Evolutionary conservation across 345 rosid species (phyloP).

Genomic region (Salix udensis): DNA sequence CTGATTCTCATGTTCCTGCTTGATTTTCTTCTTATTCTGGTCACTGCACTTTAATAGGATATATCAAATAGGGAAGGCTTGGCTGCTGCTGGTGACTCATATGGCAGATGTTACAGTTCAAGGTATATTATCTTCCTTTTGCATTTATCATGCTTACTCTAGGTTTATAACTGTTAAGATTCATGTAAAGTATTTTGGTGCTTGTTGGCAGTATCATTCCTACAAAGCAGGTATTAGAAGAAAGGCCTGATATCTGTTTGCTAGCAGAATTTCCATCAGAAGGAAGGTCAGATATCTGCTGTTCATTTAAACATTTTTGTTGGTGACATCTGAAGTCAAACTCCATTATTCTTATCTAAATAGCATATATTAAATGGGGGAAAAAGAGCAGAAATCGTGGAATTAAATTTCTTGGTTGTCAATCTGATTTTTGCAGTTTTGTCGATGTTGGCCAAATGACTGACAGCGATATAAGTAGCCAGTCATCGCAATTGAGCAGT

Average conservation of each 20-base stretch:
- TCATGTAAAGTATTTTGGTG: slow-evolving; percentile 7
- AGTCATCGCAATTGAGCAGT: slow-evolving; percentile 40
- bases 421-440: slow-evolving; percentile 49
- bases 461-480: slow-evolving; percentile 50
- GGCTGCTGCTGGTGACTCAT: slow-evolving; percentile 57
- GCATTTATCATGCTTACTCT: slow-evolving; percentile 3
- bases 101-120: slow-evolving; percentile 46
- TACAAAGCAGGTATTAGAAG: slow-evolving; percentile 59
- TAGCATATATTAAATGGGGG: not conserved
- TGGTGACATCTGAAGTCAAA: not conserved
- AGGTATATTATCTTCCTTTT: slow-evolving; percentile 35
- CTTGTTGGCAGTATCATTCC: slow-evolving; percentile 52
- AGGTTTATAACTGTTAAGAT: not conserved
- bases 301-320: not conserved
- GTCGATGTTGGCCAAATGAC: slow-evolving; percentile 51
- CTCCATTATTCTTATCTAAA: not conserved
- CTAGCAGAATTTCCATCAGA: slow-evolving; percentile 72
- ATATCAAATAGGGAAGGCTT: slow-evolving; percentile 73
- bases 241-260: slow-evolving; percentile 63
- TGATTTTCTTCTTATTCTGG: slow-evolving; percentile 14
- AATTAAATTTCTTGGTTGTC: slow-evolving; percentile 11
- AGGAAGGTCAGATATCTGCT: slow-evolving; percentile 45
- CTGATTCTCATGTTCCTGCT: not conserved
- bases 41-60: slow-evolving; percentile 41
- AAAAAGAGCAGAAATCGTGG: not conserved